Evolutionary conservation across 345 rosid species (phyloP).

Genomic region (Kandelia obovata): DNA sequence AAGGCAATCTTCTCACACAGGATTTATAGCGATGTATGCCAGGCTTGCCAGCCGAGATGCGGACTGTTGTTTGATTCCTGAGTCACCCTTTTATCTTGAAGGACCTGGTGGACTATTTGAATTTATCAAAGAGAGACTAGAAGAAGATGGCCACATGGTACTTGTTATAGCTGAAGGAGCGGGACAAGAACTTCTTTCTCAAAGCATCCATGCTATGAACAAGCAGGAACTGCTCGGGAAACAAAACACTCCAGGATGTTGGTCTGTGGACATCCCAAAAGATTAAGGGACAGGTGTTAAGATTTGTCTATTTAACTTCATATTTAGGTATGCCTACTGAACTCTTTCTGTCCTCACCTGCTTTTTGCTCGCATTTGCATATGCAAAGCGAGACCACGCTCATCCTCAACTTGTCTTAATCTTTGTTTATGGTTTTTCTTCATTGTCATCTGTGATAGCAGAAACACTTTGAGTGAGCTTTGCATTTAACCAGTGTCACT

Average conservation of each 20-base stretch:
- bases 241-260: constrained; percentile 51
- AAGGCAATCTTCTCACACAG: constrained; percentile 29
- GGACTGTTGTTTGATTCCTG: constrained; percentile 63
- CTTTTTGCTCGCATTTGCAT: background rate
- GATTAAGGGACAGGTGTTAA: constrained; percentile 38
- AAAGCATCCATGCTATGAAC: constrained; percentile 11
- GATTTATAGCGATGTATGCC: constrained; percentile 63
- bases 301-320: background rate
- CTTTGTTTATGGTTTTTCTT: too few relatives aligned
- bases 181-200: constrained; percentile 57
- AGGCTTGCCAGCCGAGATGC: constrained; percentile 65
- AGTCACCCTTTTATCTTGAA: constrained; percentile 63
- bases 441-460: too few relatives aligned
- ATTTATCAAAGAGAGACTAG: constrained; percentile 38
- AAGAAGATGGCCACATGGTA: constrained; percentile 60
- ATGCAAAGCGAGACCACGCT: too few relatives aligned
- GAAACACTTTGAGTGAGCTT: too few relatives aligned
- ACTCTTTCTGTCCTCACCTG: background rate
- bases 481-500: too few relatives aligned
- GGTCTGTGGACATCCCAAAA: constrained; percentile 55
- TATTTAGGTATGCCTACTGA: background rate
- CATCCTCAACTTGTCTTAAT: too few relatives aligned
- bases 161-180: constrained; percentile 66
- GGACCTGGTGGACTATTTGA: constrained; percentile 58
- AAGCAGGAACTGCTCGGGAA: constrained; percentile 52